phyloP scores from a whole-genome alignment of 768 basidiomycete genomes.

The Termitomyces sp. region DNA sequence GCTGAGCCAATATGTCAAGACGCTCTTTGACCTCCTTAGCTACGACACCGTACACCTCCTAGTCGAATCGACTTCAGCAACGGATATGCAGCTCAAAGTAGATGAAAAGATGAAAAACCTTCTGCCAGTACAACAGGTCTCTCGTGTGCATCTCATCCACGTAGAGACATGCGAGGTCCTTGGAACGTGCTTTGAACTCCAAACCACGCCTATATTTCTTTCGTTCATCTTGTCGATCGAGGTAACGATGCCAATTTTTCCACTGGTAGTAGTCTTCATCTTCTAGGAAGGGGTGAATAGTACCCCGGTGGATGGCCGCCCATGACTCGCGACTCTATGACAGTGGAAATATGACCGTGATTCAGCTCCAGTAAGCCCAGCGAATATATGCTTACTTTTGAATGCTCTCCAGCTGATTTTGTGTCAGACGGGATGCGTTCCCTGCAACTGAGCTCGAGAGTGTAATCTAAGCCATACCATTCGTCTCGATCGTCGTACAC shows the following conservation, averaged over 20 bases:
- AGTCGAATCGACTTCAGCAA: background rate
- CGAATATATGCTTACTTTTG: conserved; percentile 22
- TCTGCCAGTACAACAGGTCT: conserved; percentile 30
- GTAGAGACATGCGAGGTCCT: conserved; percentile 28
- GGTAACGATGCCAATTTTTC: conserved; percentile 38
- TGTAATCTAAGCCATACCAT: conserved; percentile 40
- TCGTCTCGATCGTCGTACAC: conserved; percentile 22
- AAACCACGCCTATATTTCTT: conserved; percentile 23
- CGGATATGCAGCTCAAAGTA: background rate
- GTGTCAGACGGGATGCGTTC: conserved; percentile 27
- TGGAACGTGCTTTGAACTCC: conserved; percentile 25
- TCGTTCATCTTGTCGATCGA: conserved; percentile 32
- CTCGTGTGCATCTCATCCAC: conserved; percentile 29
- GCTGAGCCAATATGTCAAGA: conserved; percentile 18
- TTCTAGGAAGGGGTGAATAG: conserved; percentile 30
- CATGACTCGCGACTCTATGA: conserved; percentile 38
- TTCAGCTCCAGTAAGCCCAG: background rate
- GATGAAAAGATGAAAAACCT: conserved; percentile 13
- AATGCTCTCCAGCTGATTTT: conserved; percentile 31
- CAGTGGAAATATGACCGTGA: background rate
- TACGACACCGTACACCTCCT: conserved; percentile 28
- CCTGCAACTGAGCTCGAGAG: conserved; percentile 32
- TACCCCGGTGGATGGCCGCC: conserved; percentile 33
- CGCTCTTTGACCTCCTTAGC: conserved; percentile 23
- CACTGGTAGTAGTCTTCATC: conserved; percentile 37